Conservation (phyloP, 2,329 filamentous ascomycete genomes). For the Fusarium sp. region DNA sequence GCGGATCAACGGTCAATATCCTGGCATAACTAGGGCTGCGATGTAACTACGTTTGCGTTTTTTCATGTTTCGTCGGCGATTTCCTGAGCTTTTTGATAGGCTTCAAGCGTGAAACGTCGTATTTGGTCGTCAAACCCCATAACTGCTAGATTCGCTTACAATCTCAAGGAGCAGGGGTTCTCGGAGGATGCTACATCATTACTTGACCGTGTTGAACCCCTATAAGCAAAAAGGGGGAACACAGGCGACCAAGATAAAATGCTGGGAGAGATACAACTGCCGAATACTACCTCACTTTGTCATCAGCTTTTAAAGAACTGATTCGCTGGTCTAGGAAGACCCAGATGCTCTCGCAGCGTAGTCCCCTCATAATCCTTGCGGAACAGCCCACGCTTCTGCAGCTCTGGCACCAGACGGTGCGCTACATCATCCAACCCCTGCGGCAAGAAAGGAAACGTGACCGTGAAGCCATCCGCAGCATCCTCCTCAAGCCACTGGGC, state of each 20-base stretch:
- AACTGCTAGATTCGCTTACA: slow-evolving; percentile 20
- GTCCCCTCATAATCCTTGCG: slow-evolving; percentile 61
- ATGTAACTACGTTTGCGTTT: background rate
- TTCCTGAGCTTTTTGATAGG: background rate
- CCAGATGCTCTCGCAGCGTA: slow-evolving; percentile 53
- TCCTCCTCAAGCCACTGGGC: no score
- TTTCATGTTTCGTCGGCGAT: background rate
- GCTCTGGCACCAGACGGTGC: background rate
- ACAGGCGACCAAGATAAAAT: background rate
- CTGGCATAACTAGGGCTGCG: background rate
- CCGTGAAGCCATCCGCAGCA: no score
- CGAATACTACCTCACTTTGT: slow-evolving; percentile 7
- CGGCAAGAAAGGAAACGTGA: no score
- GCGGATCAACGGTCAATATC: background rate
- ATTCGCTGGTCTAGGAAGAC: no score
- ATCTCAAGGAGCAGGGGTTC: background rate
- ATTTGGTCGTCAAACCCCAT: background rate
- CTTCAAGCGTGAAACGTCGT: background rate
- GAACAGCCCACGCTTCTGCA: slow-evolving; percentile 61
- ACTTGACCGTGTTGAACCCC: slow-evolving; percentile 3
- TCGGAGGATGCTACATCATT: background rate
- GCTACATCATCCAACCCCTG: no score
- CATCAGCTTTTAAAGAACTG: no score
- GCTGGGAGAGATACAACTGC: background rate
- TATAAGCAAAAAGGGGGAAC: background rate